Evolutionary conservation across 805 yeast species (phyloP).

Genomic region (Kodamaea hsintzibuensis): DNA sequence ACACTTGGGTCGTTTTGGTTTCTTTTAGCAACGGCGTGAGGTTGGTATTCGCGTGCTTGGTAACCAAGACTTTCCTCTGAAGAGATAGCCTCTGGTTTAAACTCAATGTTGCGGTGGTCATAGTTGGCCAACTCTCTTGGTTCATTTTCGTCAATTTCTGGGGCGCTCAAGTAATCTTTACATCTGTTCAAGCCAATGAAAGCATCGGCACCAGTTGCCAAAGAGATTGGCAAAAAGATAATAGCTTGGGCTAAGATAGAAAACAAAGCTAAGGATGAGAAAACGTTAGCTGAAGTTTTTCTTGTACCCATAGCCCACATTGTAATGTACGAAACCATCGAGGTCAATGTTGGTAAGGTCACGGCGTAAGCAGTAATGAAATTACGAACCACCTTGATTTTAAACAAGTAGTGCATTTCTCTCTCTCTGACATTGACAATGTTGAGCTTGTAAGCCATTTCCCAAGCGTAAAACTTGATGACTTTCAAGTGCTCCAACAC

Average conservation of each 20-base stretch:
- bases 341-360: slow-evolving; percentile 42
- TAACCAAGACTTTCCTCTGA: slow-evolving; percentile 3
- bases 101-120: neutral
- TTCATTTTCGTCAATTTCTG: slow-evolving; percentile 16
- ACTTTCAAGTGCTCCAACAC: slow-evolving; percentile 41
- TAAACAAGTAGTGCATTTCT: slow-evolving; percentile 43
- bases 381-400: slow-evolving; percentile 43
- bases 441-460: slow-evolving; percentile 38
- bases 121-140: slow-evolving; percentile 1
- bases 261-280: slow-evolving; percentile 43
- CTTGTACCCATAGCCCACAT: slow-evolving; percentile 46
- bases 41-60: slow-evolving; percentile 1
- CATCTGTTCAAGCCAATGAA: slow-evolving; percentile 37
- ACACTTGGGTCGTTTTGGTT: slow-evolving; percentile 4
- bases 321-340: slow-evolving; percentile 47
- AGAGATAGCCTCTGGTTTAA: neutral
- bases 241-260: slow-evolving; percentile 45
- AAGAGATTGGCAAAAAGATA: slow-evolving; percentile 44
- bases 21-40: neutral
- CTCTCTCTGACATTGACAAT: slow-evolving; percentile 36
- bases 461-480: slow-evolving; percentile 50
- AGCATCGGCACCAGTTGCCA: slow-evolving; percentile 48
- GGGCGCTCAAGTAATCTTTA: slow-evolving; percentile 22
- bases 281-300: slow-evolving; percentile 40
- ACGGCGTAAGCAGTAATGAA: slow-evolving; percentile 46